phyloP scores from a whole-genome alignment of 371 early-diverging fungal species.

The Lichtheimia hyalospora region DNA sequence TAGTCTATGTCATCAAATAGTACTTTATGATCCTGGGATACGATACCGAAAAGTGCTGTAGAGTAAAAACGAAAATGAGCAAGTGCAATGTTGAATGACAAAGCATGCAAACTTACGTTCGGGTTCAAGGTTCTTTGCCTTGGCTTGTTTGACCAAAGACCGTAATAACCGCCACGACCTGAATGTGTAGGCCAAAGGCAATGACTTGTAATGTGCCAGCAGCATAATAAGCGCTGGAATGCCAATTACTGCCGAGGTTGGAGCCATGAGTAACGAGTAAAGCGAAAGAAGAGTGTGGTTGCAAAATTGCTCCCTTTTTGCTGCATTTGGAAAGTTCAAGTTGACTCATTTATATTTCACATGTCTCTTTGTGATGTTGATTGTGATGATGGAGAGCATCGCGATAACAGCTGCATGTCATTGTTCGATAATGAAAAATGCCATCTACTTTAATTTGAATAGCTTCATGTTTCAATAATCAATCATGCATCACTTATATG shows the following conservation, averaged over 20 bases:
- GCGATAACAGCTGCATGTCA: no score
- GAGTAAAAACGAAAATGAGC: background rate
- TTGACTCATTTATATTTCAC: no score
- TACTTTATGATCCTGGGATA: slow-evolving; percentile 29
- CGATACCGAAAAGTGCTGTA: slow-evolving; percentile 28
- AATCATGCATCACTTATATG: no score
- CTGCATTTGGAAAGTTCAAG: no score
- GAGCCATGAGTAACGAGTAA: background rate
- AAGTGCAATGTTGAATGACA: background rate
- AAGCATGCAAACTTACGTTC: slow-evolving; percentile 18
- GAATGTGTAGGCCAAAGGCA: slow-evolving; percentile 37
- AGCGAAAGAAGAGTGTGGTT: background rate
- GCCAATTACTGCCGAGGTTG: slow-evolving; percentile 2
- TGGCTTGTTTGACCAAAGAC: slow-evolving; percentile 25
- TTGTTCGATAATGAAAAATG: no score
- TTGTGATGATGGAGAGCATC: no score
- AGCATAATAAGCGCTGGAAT: slow-evolving; percentile 13
- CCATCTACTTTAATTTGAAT: no score
- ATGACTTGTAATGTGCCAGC: slow-evolving; percentile 29
- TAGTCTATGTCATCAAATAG: slow-evolving; percentile 43
- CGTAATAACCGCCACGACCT: slow-evolving; percentile 34
- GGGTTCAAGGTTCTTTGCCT: slow-evolving; percentile 21
- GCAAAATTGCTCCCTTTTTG: no score
- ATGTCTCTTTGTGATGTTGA: no score
- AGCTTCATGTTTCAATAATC: no score